These are phyloP conservation scores for Pholiota microspora DNA, from an alignment of 768 basidiomycete genomes.

Conservation along the genomic window DNA sequence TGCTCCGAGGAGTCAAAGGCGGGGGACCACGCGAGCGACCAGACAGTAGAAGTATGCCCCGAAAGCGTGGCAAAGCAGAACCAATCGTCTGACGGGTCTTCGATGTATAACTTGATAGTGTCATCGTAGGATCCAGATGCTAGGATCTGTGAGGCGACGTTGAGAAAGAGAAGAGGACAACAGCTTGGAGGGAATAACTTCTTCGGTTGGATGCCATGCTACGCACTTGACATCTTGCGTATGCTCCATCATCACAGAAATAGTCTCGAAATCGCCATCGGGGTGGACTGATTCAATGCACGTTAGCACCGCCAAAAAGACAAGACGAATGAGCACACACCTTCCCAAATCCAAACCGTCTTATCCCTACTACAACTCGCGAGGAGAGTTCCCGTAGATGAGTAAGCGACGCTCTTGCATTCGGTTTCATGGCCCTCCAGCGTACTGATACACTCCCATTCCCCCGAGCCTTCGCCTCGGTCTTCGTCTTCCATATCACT, in stretches of 20 bases:
- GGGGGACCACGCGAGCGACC: conserved; percentile 84
- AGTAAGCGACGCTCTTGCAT: conserved; percentile 90
- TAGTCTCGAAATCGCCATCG: conserved; percentile 91
- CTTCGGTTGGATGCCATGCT: conserved; percentile 93
- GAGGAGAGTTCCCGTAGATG: conserved; percentile 72
- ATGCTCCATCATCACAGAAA: conserved; percentile 96
- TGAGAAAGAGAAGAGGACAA: conserved; percentile 10
- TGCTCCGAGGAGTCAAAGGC: background rate
- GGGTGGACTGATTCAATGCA: conserved; percentile 77
- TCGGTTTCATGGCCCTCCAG: conserved; percentile 96
- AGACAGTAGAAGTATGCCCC: conserved; percentile 87
- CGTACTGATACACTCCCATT: conserved; percentile 87
- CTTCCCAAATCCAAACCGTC: conserved; percentile 99
- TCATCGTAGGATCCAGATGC: conserved; percentile 98
- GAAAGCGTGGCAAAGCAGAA: conserved; percentile 78
- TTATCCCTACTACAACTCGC: conserved; percentile 96
- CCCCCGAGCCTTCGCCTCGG: conserved; percentile 39
- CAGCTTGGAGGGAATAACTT: conserved; percentile 47
- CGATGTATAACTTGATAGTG: conserved; percentile 88
- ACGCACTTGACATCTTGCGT: conserved; percentile 94
- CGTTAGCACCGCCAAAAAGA: too few relatives aligned
- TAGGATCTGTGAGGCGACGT: conserved; percentile 62
- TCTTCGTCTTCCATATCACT: conserved; percentile 35
- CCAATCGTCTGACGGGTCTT: conserved; percentile 96
- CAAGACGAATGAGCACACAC: too few relatives aligned